A percentile compares a stretch with the other conserved stretches of the same genome.
phyloP scores from a whole-genome alignment of 495 filamentous ascomycete genomes.

The Penicillium cosmopolitanum region DNA sequence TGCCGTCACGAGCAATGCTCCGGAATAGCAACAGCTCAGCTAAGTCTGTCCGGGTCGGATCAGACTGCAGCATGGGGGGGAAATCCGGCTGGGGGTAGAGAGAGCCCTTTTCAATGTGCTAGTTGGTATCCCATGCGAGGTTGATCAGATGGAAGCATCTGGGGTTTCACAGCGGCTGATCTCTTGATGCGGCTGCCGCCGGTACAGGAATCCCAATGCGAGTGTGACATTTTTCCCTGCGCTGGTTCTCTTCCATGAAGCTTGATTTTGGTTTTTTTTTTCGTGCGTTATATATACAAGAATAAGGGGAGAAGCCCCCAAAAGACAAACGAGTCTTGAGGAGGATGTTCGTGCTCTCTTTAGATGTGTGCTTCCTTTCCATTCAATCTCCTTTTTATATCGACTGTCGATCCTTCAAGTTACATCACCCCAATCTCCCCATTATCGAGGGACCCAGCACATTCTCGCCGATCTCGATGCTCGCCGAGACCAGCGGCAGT shows the following conservation, averaged over 20 bases:
- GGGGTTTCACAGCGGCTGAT: constrained; percentile 54
- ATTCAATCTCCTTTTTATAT: not conserved
- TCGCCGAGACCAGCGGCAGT: constrained; percentile 34
- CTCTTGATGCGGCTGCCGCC: constrained; percentile 42
- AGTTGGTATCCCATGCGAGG: constrained; percentile 34
- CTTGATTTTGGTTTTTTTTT: constrained; percentile 24
- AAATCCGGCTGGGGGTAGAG: constrained; percentile 7
- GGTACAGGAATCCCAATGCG: constrained; percentile 40
- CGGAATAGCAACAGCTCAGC: constrained; percentile 17
- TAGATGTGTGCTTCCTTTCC: constrained; percentile 4
- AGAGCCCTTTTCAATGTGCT: constrained; percentile 21
- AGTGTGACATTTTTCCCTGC: constrained; percentile 31
- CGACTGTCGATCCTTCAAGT: constrained; percentile 5
- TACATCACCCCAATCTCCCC: not conserved
- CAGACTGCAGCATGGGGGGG: constrained; percentile 7
- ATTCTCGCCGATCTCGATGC: constrained; percentile 29
- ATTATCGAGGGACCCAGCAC: constrained; percentile 7
- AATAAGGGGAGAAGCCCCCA: constrained; percentile 5
- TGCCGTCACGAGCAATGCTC: constrained; percentile 29
- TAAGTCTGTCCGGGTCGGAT: constrained; percentile 10
- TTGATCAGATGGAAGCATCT: constrained; percentile 48
- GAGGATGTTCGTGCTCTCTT: not conserved
- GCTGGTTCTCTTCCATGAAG: constrained; percentile 18
- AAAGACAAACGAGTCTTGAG: not conserved
- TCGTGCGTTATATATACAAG: constrained; percentile 24